Base-by-base conservation (phyloP, 83 land plant species). In the Diphasiastrum complanatum region DNA sequence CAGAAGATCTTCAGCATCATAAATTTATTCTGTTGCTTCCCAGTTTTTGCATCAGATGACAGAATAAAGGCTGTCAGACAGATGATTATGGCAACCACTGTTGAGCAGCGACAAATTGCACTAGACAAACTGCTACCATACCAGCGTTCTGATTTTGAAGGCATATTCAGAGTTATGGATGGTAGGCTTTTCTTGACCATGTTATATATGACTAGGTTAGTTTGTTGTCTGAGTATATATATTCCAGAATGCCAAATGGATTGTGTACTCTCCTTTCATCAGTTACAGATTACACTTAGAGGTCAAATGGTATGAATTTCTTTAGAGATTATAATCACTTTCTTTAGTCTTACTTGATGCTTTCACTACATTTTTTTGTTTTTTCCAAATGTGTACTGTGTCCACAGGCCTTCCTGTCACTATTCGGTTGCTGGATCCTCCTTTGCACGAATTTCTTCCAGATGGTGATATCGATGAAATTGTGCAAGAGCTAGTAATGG, bases 31-130 rank as follows among this genome's bases (percentile, higher is more conserved):
- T 64, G 4, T 32, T 33, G 63, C 60, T 51, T 40, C 41, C 27
- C 85, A 92, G 98, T 92, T 92, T 92, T 92, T 79, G 95, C 96
- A 49, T 92, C 98, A 55, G 98, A 92, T 71, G 95, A 85, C 67
- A 86, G 98, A 75, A 85, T 92, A 45, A 92, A 85, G 70, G 86
- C 96, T 63, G 96, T 92, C 19, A 81, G 98, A 61, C 80, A 88
- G 75, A 92, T 92, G 98, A 92, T 92, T 38, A 92, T 92, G 98
- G 98, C 98, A 53, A 73, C 73, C 16, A 83, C 83, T 19, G 5
- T 54, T 34, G 74, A 78, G 53, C 81, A 88, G 53, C 73, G 98
- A 60, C 77, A 88, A 58, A 75, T 60, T 51, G 96, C 95, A 24
- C 75, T 92, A 16, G 81, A 88, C 65, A 75, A 73, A 16, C 69